Evolutionary conservation across 1,284 basidiomycete species (phyloP).

Genomic region (Tylopilus orsonianus): DNA sequence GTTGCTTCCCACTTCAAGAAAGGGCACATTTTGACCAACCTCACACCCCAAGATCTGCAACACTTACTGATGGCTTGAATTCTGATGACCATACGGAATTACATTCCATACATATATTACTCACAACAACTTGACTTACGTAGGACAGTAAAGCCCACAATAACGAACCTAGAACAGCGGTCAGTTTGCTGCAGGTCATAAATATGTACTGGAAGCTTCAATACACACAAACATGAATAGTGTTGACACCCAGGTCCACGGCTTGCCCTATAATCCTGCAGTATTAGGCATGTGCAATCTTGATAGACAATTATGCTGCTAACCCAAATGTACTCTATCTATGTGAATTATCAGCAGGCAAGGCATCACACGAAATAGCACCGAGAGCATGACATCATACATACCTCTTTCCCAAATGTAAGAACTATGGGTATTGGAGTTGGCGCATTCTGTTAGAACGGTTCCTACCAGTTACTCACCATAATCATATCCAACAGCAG

Average conservation of each 20-base stretch:
- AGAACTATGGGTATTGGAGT: not conserved
- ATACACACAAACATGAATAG: conserved; percentile 6
- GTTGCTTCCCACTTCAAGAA: too few species aligned
- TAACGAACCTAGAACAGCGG: not conserved
- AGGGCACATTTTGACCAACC: too few species aligned
- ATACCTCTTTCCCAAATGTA: not conserved
- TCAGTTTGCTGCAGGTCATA: not conserved
- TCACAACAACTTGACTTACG: not conserved
- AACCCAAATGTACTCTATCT: not conserved
- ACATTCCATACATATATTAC: not conserved
- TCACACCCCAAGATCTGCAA: too few species aligned
- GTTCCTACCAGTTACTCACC: too few species aligned
- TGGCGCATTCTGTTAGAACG: too few species aligned
- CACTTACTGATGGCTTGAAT: too few species aligned
- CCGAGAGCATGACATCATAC: too few species aligned
- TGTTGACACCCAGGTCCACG: conserved; percentile 1
- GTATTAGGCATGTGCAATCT: not conserved
- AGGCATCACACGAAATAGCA: not conserved
- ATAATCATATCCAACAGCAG: not conserved
- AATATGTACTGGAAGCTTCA: too few species aligned
- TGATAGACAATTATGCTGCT: not conserved
- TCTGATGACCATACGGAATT: not conserved
- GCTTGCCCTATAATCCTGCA: not conserved
- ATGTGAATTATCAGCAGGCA: too few species aligned
- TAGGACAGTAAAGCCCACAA: not conserved